Evolutionary conservation across 345 rosid species (phyloP), one percentile per base, ranked within the genome.

Genomic region (Odontarrhena argentea): DNA sequence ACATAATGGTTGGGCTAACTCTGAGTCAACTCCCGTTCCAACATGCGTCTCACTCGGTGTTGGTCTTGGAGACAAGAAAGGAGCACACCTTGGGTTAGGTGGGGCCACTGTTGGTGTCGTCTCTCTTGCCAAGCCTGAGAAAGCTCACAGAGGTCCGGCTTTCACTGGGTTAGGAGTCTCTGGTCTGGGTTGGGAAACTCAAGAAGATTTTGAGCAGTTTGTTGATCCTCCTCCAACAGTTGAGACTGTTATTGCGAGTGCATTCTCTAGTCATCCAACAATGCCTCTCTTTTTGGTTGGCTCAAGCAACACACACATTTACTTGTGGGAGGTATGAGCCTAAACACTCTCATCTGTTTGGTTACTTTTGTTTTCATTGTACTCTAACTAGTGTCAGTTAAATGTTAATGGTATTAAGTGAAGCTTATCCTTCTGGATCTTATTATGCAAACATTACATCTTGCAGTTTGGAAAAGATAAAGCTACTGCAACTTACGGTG

Each of bases 211-310:
- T 50, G 96, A 87, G 71, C 88, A 83, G 75, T 73, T 82, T 60
- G 70, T 79, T 51, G 91, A 92, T 77, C 86, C 83, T 64, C 90
- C 91, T 28, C 91, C 91, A 43, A 86, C 91, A 9, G 74, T 83
- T 44, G 89, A 81, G 74, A 86, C 82, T 73, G 79, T 86, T 59
- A 79, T 86, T 64, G 78, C 95, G 37, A 86, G 87, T 65, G 92
- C 92, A 63, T 85, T 92, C 78, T 87, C 92, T 43, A 82, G 86
- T 80, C 98, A 92, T 63, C 96, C 98, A 24, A 86, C 88, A 67
- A 83, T 84, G 81, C 89, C 98, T 47, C 85, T 87, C 75, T 92
- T 92, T 77, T 77, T 92, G 79, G 98, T 85, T 78, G 98, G 96
- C 70, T 92, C 96, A 67, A 89, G 86, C 82, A 89, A 87, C 67